Base-by-base conservation (phyloP, 2,329 filamentous ascomycete genomes). In the Zasmidium angulare region DNA sequence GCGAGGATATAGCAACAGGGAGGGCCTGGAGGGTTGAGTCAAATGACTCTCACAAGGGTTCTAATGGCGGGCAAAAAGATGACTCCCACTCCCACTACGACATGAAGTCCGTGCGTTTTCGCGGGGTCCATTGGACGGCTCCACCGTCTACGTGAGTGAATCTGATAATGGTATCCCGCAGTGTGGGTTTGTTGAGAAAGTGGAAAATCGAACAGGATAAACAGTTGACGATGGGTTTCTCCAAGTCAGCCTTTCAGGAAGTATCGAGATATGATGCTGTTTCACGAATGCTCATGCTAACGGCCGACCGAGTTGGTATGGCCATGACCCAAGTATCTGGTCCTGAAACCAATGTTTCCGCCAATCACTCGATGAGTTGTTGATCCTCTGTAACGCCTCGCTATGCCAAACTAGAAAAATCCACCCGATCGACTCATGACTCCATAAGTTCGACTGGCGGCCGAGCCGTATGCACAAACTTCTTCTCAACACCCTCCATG, bases 401-500 rank as follows among this genome's bases (percentile, higher is more conserved):
- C 36, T 43, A 43, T 43, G 36, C 36, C n/a, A 17, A 43, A n/a
- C n/a, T n/a, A n/a, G n/a, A n/a, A 43, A 17, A 3, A 43, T 43
- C n/a, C 36, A 43, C n/a, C 36, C n/a, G 36, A 19, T 43, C 31
- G 17, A 23, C 23, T 49, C 46, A 59, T 40, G 64, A 76, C 58
- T 78, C 72, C 81, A 85, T 85, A 68, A 85, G 66, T 71, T 85
- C 83, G 14, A 85, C 77, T 1, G 83, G 83, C 21, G 83, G 83
- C 46, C 82, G 73, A 31, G 81, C 66, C n/a, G 83, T 85, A 72
- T 83, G 82, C 14, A 76, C 72, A 53, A 81, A 74, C 59, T 78
- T 76, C 70, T 77, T 79, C 64, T 76, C 70, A 11, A 72, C 68
- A 53, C 70, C 73, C 51, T 82, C 81, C 58, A 79, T 74, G 26